Conservation (phyloP, 805 yeast species). For the Clavispora carvajalis region DNA sequence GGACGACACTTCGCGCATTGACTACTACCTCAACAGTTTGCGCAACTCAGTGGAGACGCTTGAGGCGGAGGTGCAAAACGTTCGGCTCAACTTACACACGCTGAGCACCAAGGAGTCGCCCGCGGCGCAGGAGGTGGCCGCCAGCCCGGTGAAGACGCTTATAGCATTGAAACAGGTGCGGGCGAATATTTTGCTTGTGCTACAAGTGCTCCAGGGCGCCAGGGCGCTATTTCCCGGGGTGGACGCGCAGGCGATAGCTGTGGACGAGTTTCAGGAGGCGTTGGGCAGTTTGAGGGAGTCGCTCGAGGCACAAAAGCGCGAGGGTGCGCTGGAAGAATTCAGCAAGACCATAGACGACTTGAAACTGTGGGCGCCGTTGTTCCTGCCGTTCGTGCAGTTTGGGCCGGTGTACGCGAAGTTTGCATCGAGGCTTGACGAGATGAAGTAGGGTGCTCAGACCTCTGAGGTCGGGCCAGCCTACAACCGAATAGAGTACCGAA, state of each 20-base stretch:
- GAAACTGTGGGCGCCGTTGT: conserved; percentile 45
- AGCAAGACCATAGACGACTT: conserved; percentile 43
- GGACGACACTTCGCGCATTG: conserved; percentile 49
- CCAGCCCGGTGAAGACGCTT: conserved; percentile 30
- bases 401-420: conserved; percentile 47
- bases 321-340: conserved; percentile 29
- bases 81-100: conserved; percentile 1
- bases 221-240: conserved; percentile 8
- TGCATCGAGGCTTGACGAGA: conserved; percentile 32
- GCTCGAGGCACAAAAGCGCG: conserved; percentile 31
- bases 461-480: too few relatives aligned
- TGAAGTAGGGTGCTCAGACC: neutral
- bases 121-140: conserved; percentile 1
- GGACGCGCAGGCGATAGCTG: conserved; percentile 7
- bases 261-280: conserved; percentile 24
- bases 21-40: conserved; percentile 60
- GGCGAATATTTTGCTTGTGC: conserved; percentile 41
- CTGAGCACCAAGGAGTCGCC: neutral
- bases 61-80: conserved; percentile 20
- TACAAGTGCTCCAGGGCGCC: conserved; percentile 36
- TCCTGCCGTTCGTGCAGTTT: conserved; percentile 48
- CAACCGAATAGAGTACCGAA: too few relatives aligned
- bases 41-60: conserved; percentile 54
- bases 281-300: conserved; percentile 42
- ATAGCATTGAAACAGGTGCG: conserved; percentile 42